Evolutionary conservation across 2,329 filamentous ascomycete genomes (phyloP), one percentile per base, ranked within the genome.

Genomic region (Calonectria pteridis): DNA sequence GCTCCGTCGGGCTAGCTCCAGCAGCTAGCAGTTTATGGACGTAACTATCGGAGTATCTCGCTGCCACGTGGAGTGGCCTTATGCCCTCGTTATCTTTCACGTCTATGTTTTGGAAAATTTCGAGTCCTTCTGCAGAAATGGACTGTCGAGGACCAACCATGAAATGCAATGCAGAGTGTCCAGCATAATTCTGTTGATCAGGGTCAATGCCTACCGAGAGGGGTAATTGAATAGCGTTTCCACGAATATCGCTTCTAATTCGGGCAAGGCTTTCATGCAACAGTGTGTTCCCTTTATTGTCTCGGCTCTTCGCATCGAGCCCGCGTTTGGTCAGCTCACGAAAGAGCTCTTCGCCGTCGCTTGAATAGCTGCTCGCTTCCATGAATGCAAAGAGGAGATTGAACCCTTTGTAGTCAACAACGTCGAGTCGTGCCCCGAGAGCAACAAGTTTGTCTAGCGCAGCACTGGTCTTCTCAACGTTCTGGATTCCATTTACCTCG

Each of bases 1-100:
- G 33, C 2, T 77, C 73, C 0, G 64, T 73, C 0, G 83, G 77
- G 77, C 87, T 79, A 0, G 85, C 85, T 4, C 86, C 84, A 6
- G 81, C 79, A 3, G 80, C 77, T 1, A 88, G 77, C 10, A 88
- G 79, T 13, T 72, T 68, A n/a, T 76, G 77, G 1, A 83, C 71
- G 9, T 73, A 50, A 0, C 51, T 14, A 43, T 80, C 77, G 1
- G 79, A 83, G 1, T 74, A 35, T 1, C 76, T 73, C 0, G 69
- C 77, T 1, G 78, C 79, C 4, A 75, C 16, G 31, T 84, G 82
- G 11, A 85, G 55, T 1, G 82, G 78, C 0, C 73, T 74, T 4
- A 75, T 31, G 1, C 79, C 76, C 0, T 81, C 67, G 7, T 64
- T 18, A 16, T 80, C 76, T 7, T 49, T 20, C 7, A n/a, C 37